These are phyloP conservation scores for Suillus alpinus DNA, from an alignment of 768 basidiomycete genomes.

Conservation along the genomic window DNA sequence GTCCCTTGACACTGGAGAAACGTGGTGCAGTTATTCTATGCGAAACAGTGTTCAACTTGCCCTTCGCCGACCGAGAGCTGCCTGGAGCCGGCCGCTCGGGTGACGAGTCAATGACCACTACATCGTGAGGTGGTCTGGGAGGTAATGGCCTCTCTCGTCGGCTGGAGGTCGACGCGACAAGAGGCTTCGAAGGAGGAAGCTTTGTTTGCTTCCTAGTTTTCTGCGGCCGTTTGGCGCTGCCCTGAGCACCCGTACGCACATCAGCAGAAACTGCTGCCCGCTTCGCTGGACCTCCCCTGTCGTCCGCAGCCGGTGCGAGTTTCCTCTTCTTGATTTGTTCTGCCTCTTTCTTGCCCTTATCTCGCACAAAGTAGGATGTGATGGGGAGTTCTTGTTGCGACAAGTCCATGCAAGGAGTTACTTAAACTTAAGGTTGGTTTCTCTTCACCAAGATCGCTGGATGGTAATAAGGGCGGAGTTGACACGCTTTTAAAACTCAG, in stretches of 20 bases:
- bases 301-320: background rate
- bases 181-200: background rate
- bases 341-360: conserved; percentile 7
- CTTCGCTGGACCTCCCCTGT: conserved; percentile 14
- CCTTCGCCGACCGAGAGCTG: background rate
- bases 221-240: background rate
- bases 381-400: conserved; percentile 33
- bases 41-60: too few species aligned
- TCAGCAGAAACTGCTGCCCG: background rate
- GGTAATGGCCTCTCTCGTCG: background rate
- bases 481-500: conserved; percentile 38
- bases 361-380: conserved; percentile 25
- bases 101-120: background rate
- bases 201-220: background rate
- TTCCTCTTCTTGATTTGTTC: conserved; percentile 7
- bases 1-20: background rate
- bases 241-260: background rate
- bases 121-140: background rate
- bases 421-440: background rate
- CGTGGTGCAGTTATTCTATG: background rate
- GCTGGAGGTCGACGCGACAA: background rate
- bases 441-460: background rate
- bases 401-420: conserved; percentile 23
- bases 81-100: background rate
- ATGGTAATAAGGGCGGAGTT: conserved; percentile 30